Evolutionary conservation across 257 asterid genomes (phyloP), one percentile per base, ranked within the genome.

Genomic region (Nemophila menziesii): DNA sequence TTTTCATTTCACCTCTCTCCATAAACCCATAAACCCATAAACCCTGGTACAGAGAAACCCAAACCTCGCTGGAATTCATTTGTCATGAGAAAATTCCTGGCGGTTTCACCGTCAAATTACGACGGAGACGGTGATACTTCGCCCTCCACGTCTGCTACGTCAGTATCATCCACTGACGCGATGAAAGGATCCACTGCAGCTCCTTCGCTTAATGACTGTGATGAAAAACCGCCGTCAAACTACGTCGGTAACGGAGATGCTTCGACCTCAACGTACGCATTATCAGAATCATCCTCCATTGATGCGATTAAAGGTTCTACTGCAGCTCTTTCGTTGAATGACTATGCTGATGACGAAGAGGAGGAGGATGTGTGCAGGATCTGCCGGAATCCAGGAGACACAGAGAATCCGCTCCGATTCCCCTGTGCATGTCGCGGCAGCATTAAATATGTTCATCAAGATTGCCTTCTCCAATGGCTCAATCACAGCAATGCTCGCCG

Each of bases 361-460:
- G 95, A 83, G 56, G 97, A 62, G 54, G 98, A 89, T 44, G 95
- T 89, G 52, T 89, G 98, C 69, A 79, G 98, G 87, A 89, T 89
- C 86, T 89, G 97, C 55, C 68, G 97, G 42, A 89, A 78, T 58
- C 87, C 97, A 0, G 95, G 95, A 13, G 97, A 89, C 15, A 55
- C 64, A 26, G 92, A 78, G 49, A 89, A 89, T 68, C 95, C 93
- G 44, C 73, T 89, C 56, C 80, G 78, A 19, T 84, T 80, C 44
- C 97, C 97, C 16, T 89, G 97, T 67, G 95, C 95, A 8, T 89
- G 95, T 62, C 83, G 95, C 70, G 97, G 97, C 11, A 89, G 97
- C 58, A 89, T 89, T 56, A 89, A 89, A 59, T 89, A 69, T 61
- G 97, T 89, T 53, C 97, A 89, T 52, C 95, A 84, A 70, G 95